Evolutionary conservation across 176 grass and related monocot species (phyloP).

Genomic region (Eremochloa ophiuroides): DNA sequence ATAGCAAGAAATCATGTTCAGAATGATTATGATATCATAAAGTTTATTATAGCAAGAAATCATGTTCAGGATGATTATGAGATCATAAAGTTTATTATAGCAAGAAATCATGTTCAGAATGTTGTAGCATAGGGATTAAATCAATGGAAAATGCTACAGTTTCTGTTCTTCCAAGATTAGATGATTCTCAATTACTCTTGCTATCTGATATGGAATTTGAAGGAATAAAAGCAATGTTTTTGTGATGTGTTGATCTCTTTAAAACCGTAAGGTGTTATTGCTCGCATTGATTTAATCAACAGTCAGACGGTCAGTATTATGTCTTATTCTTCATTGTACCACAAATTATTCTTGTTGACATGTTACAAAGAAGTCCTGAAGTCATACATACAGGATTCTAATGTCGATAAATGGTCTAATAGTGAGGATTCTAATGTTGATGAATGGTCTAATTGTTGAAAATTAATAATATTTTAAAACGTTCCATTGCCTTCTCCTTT

Average conservation of each 20-base stretch:
- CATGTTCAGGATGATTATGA: too few species aligned
- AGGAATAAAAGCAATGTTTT: not conserved
- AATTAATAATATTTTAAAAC: too few species aligned
- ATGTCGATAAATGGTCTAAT: not conserved
- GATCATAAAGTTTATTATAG: too few species aligned
- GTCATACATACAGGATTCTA: not conserved
- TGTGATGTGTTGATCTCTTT: not conserved
- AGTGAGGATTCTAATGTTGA: too few species aligned
- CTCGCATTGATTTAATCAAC: not conserved
- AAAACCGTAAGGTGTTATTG: not conserved
- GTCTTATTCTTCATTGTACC: not conserved
- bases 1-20: too few species aligned
- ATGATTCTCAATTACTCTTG: not conserved
- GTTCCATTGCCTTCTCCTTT: too few species aligned
- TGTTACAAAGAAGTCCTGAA: not conserved
- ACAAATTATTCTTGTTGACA: not conserved
- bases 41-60: too few species aligned
- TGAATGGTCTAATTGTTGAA: too few species aligned
- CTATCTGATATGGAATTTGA: not conserved
- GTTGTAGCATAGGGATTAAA: not conserved
- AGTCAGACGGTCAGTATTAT: not conserved
- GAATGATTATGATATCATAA: too few species aligned
- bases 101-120: not conserved
- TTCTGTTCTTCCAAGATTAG: not conserved
- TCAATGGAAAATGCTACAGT: not conserved